Conservation (phyloP, 2,329 filamentous ascomycete genomes). For the Hypoxylon sp. region DNA sequence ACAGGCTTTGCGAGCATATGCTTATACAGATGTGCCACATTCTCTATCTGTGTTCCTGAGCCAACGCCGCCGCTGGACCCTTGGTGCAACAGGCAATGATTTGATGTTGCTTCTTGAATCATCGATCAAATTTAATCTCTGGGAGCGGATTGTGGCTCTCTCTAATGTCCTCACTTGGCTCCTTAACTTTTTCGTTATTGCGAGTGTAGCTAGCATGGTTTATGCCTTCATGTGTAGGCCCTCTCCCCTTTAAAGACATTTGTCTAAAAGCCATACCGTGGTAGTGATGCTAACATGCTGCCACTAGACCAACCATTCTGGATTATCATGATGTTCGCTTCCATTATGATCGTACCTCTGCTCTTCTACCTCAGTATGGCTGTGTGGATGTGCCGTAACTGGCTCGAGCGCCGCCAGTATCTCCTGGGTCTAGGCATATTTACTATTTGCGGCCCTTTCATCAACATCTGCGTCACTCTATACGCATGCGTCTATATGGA, state of each 20-base stretch:
- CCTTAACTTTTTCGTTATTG: conserved; percentile 62
- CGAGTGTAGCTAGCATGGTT: conserved; percentile 46
- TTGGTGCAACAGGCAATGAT: conserved; percentile 65
- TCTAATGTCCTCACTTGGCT: conserved; percentile 63
- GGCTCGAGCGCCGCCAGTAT: conserved; percentile 50
- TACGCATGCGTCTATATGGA: conserved; percentile 54
- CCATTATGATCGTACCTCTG: conserved; percentile 52
- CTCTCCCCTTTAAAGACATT: not conserved
- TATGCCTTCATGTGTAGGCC: conserved; percentile 44
- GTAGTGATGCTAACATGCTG: not conserved
- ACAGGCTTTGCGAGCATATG: conserved; percentile 63
- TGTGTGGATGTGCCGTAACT: conserved; percentile 50
- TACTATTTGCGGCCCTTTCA: conserved; percentile 51
- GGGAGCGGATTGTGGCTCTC: conserved; percentile 63
- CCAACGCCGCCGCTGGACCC: conserved; percentile 65
- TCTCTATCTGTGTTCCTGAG: conserved; percentile 64
- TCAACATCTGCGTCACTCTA: conserved; percentile 53
- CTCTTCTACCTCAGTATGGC: conserved; percentile 51
- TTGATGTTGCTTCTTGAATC: conserved; percentile 64
- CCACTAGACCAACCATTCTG: conserved; percentile 42
- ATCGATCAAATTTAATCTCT: conserved; percentile 60
- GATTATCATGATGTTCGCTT: conserved; percentile 50
- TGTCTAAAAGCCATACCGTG: no score
- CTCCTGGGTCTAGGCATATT: conserved; percentile 51
- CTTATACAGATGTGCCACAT: conserved; percentile 64